These are phyloP conservation scores for Plantago lanceolata DNA, from an alignment of 305 asterid species.

Conservation along the genomic window DNA sequence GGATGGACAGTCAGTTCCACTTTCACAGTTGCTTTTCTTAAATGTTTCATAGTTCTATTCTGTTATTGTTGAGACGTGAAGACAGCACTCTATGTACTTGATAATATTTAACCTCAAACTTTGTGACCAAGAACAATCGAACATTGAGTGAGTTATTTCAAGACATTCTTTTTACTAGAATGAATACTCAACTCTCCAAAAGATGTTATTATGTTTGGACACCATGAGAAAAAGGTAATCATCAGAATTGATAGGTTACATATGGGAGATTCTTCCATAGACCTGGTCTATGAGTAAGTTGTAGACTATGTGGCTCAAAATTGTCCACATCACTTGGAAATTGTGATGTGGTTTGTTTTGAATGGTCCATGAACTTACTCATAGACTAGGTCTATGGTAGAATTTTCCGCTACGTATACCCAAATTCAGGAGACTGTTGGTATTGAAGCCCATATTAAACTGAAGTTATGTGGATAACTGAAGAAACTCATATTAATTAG, in stretches of 20 bases:
- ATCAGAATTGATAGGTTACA: no score
- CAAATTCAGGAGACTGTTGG: neutral
- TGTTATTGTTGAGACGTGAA: neutral
- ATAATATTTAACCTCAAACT: slow-evolving; percentile 4
- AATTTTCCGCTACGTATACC: no score
- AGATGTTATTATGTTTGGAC: slow-evolving; percentile 2
- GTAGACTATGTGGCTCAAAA: no score
- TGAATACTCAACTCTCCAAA: slow-evolving; percentile 1
- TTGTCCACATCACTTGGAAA: no score
- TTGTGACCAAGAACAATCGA: slow-evolving; percentile 9
- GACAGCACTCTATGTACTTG: neutral
- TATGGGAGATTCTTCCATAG: no score
- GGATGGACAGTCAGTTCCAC: slow-evolving; percentile 2
- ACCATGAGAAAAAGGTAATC: neutral
- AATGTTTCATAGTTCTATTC: slow-evolving; percentile 19
- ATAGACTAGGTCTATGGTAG: no score
- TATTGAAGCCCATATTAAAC: neutral
- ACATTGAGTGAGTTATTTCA: slow-evolving; percentile 9
- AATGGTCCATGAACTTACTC: no score
- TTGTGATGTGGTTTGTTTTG: no score
- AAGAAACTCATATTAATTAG: neutral
- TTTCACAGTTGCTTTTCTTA: slow-evolving; percentile 12
- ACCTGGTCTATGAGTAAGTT: no score
- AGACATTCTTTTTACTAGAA: slow-evolving; percentile 6
- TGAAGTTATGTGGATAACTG: neutral